These are phyloP conservation scores for Trametes villosa DNA, from an alignment of 768 basidiomycete species.

Conservation along the genomic window DNA sequence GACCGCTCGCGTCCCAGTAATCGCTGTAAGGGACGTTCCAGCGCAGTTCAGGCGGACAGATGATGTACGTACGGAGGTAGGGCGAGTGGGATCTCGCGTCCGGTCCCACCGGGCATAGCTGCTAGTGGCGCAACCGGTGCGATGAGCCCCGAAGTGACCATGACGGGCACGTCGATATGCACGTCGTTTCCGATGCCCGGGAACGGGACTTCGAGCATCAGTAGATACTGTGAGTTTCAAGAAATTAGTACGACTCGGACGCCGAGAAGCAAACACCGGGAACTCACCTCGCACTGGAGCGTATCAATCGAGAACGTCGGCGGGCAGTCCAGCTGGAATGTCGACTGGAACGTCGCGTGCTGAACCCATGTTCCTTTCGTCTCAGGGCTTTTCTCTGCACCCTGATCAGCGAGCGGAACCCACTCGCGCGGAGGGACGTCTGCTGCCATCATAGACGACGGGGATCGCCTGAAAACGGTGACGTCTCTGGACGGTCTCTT, in stretches of 20 bases:
- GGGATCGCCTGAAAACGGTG: too few relatives aligned
- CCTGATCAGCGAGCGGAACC: background rate
- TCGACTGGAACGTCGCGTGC: slow-evolving; percentile 15
- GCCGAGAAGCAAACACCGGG: background rate
- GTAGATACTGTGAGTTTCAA: slow-evolving; percentile 5
- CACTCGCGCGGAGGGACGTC: background rate
- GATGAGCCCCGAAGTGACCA: slow-evolving; percentile 15
- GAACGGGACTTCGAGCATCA: slow-evolving; percentile 18
- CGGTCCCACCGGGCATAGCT: too few relatives aligned
- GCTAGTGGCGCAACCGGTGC: background rate
- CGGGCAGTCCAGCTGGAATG: slow-evolving; percentile 12
- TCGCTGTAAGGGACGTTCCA: too few relatives aligned
- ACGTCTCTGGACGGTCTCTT: too few relatives aligned
- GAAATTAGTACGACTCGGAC: background rate
- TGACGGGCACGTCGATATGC: slow-evolving; percentile 10
- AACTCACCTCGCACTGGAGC: slow-evolving; percentile 14
- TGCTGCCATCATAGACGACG: background rate
- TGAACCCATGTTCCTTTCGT: slow-evolving; percentile 24
- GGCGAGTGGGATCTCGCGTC: too few relatives aligned
- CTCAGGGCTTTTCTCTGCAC: background rate
- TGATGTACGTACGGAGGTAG: too few relatives aligned
- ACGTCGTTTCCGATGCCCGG: slow-evolving; percentile 22
- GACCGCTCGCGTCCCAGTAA: too few relatives aligned
- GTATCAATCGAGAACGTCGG: slow-evolving; percentile 17
- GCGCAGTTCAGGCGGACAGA: too few relatives aligned